Evolutionary conservation across 2,329 filamentous ascomycete genomes (phyloP), one percentile per base, ranked within the genome.

Genomic region (Pezizomycotina sp.): DNA sequence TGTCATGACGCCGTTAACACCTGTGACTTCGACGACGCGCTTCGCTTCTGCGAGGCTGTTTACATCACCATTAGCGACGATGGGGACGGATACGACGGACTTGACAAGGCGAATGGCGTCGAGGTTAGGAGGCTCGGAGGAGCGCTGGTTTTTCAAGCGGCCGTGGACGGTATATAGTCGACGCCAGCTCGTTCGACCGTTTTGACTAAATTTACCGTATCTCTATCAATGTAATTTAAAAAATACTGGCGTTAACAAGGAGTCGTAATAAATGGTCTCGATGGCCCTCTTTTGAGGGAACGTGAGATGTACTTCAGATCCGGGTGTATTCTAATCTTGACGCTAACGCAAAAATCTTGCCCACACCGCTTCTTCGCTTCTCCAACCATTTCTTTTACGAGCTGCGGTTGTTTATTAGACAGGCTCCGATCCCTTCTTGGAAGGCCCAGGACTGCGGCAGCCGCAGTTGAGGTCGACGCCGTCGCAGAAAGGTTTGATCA

Each of bases 371-470:
- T 47, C 38, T 73, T 66, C 12, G 70, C 70, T 40, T 66, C 65
- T 18, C 62, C 52, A 0, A 78, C 66, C 63, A 79, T 76, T 41
- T 70, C 66, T 3, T 68, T 63, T n/a, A 79, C 74, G 3, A 75
- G 60, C 46, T 71, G 68, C 6, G 71, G 66, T 31, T 63, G 59
- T 27, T 63, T 73, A 79, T 78, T 21, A 80, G 59, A n/a, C 71
- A 71, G 4, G 74, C 75, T 4, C 75, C 75, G 3, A 80, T 61
- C 1, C 62, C 69, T 53, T 74, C 71, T 26, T 72, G 68, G 49
- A 75, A 75, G 0, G 75, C 74, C 75, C 75, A 79, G 4, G 68
- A 68, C 55, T 80, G 75, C 5, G 75, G 75, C 75, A 80, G 7
- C 75, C 75, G 54, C 75, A 80, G 58, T 79, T 79, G 25, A 79